Conservation (phyloP, 1,139 yeast species). For the Zhuliangozyma parablackwelliae region DNA sequence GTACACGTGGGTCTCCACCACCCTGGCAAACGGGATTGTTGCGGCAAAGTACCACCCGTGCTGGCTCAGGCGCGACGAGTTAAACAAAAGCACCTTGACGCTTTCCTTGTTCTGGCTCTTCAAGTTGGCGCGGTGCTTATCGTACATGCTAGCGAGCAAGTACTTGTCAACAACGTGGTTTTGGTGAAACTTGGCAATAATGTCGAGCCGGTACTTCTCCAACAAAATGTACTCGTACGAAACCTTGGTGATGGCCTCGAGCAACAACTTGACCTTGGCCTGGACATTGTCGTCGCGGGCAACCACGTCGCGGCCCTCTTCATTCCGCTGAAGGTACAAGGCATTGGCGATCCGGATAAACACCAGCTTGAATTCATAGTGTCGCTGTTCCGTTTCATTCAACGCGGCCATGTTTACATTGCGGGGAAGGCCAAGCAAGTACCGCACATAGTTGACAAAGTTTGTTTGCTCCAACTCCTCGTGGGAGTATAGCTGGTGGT, state of each 20-base stretch:
- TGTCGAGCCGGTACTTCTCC: constrained; percentile 40
- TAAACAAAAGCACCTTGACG: constrained; percentile 32
- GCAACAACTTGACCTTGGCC: constrained; percentile 13
- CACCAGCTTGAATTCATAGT: constrained; percentile 26
- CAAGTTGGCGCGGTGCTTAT: constrained; percentile 14
- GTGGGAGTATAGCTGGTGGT: constrained; percentile 13
- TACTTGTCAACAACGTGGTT: constrained; percentile 30
- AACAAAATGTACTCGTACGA: constrained; percentile 39
- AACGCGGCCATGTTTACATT: constrained; percentile 13
- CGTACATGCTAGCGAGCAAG: constrained; percentile 20
- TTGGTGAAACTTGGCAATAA: constrained; percentile 30
- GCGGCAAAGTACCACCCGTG: constrained; percentile 38
- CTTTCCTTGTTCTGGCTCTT: constrained; percentile 12
- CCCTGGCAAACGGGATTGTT: constrained; percentile 34
- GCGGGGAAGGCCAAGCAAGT: constrained; percentile 28
- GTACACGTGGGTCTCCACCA: constrained; percentile 31
- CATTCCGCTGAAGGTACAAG: constrained; percentile 24
- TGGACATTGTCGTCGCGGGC: constrained; percentile 13
- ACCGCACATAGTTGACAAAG: constrained; percentile 36
- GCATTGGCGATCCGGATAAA: constrained; percentile 24
- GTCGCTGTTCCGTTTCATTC: constrained; percentile 20
- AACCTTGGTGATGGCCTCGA: constrained; percentile 33
- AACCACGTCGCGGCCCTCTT: constrained; percentile 26
- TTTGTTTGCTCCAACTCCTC: constrained; percentile 40
- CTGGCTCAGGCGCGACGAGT: constrained; percentile 31